Percentiles rank a stretch among this genome's conserved stretches.
Conservation (phyloP, 208 protist genomes). For the Acanthamoeba healyi region DNA sequence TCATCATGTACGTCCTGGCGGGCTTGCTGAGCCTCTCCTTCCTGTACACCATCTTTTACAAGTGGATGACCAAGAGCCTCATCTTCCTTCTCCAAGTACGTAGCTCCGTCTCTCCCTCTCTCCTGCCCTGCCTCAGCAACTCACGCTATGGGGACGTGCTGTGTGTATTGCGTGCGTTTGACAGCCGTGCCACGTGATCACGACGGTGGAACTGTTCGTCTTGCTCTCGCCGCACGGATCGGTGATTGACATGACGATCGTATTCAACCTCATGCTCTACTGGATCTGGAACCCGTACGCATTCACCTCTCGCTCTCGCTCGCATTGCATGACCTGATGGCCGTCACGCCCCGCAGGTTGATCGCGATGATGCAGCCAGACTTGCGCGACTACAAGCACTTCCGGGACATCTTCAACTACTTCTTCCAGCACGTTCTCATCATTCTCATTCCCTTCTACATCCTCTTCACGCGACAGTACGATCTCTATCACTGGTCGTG, state of each 20-base stretch:
- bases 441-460: slow-evolving; percentile 56
- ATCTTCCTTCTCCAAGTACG: slow-evolving; percentile 42
- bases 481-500: slow-evolving; percentile 39
- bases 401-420: slow-evolving; percentile 31
- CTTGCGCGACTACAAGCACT: slow-evolving; percentile 59
- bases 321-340: background rate
- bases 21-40: slow-evolving; percentile 10
- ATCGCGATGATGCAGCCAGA: slow-evolving; percentile 20
- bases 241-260: background rate
- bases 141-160: background rate
- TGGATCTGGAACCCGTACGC: slow-evolving; percentile 46
- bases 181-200: slow-evolving; percentile 37
- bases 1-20: slow-evolving; percentile 31
- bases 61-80: background rate
- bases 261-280: slow-evolving; percentile 49
- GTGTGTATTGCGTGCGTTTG: background rate
- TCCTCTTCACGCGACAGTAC: slow-evolving; percentile 40
- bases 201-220: slow-evolving; percentile 27
- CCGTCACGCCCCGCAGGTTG: background rate
- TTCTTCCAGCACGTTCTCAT: slow-evolving; percentile 52
- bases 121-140: background rate
- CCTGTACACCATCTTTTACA: slow-evolving; percentile 43
- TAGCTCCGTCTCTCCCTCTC: background rate
- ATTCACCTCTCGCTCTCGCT: background rate
- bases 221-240: background rate